These are phyloP conservation scores for Euphrasia confusa DNA, from an alignment of 257 asterid species.

Conservation along the genomic window DNA sequence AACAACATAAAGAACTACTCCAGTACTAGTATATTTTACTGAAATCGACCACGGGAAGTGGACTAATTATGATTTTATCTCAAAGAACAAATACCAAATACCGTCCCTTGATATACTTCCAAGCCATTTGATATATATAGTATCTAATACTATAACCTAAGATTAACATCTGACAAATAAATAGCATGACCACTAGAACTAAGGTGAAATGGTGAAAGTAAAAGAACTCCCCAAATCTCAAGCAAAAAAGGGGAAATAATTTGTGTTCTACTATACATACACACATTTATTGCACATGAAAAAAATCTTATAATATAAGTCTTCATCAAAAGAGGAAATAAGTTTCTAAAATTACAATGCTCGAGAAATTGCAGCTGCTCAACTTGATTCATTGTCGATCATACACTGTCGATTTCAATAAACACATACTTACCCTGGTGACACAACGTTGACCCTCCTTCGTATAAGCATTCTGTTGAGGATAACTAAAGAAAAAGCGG, in stretches of 20 bases:
- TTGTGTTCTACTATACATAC: conserved; percentile 3
- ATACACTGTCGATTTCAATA: background rate
- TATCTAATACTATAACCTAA: background rate
- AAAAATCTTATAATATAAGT: background rate
- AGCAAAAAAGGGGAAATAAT: background rate
- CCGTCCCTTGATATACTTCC: background rate
- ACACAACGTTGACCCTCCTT: conserved; percentile 5
- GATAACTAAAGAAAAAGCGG: conserved; percentile 18
- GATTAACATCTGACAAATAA: background rate
- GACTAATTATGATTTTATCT: too few species aligned
- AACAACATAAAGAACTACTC: too few species aligned
- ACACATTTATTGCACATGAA: background rate
- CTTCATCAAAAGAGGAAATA: background rate
- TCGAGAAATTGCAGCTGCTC: conserved; percentile 9
- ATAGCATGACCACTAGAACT: background rate
- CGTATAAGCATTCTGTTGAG: conserved; percentile 9
- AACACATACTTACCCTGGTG: conserved; percentile 20
- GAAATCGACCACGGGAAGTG: too few species aligned
- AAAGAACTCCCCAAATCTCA: conserved; percentile 11
- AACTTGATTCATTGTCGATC: conserved; percentile 19
- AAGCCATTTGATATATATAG: background rate
- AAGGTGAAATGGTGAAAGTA: too few species aligned
- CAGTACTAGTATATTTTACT: too few species aligned
- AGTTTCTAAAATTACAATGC: conserved; percentile 21
- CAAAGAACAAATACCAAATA: conserved; percentile 1